A percentile compares a stretch with the other conserved stretches of the same genome.
Conservation (phyloP, 371 early-diverging fungal species). For the Zychaea mexicana region DNA sequence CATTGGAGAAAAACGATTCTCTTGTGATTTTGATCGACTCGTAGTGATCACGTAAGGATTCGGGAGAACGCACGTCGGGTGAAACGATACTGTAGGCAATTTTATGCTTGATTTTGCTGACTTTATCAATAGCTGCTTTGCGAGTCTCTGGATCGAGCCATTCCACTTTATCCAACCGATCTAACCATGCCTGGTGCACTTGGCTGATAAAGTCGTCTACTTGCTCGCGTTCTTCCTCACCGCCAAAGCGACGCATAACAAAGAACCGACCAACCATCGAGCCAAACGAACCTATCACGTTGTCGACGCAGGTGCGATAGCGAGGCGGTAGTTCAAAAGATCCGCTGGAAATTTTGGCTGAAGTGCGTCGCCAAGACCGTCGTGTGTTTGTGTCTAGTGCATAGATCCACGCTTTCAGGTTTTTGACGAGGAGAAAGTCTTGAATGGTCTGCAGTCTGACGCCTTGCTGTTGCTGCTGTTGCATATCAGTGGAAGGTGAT, state of each 20-base stretch:
- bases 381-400: constrained; percentile 21
- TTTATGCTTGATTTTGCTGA: constrained; percentile 33
- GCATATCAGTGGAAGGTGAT: no score
- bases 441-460: constrained; percentile 1
- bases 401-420: constrained; percentile 3
- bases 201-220: constrained; percentile 31
- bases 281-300: constrained; percentile 46
- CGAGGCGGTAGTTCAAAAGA: constrained; percentile 39
- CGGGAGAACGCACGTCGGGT: constrained; percentile 51
- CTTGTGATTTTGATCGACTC: constrained; percentile 24
- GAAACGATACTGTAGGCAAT: constrained; percentile 52
- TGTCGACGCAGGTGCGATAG: constrained; percentile 43
- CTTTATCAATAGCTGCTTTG: constrained; percentile 50
- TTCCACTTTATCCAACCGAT: constrained; percentile 35
- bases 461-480: no score
- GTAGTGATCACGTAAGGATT: constrained; percentile 47
- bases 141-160: constrained; percentile 61
- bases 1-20: constrained; percentile 47
- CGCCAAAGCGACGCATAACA: constrained; percentile 47
- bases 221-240: constrained; percentile 36
- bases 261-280: constrained; percentile 58
- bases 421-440: constrained; percentile 15
- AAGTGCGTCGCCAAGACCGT: constrained; percentile 12
- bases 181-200: constrained; percentile 32
- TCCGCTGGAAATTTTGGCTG: constrained; percentile 32